Conservation (phyloP, 2,329 filamentous ascomycete species). For the Ciborinia camelliae region DNA sequence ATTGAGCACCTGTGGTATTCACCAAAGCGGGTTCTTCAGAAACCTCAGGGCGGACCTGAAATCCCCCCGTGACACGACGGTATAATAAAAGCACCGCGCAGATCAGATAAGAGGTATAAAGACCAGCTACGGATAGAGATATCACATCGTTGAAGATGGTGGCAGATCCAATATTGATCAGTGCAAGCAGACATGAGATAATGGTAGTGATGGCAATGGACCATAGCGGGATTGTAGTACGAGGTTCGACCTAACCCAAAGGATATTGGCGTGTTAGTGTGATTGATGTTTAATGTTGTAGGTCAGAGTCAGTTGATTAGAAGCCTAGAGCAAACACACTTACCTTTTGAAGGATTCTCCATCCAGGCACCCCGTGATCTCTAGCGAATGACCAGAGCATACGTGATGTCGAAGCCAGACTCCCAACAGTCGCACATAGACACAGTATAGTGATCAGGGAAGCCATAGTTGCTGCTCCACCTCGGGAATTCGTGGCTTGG, state of each 20-base stretch:
- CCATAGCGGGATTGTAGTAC: conserved; percentile 11
- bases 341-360: conserved; percentile 39
- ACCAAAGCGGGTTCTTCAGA: conserved; percentile 1
- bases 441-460: conserved; percentile 42
- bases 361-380: conserved; percentile 44
- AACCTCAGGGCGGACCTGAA: background rate
- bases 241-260: conserved; percentile 8
- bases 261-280: background rate
- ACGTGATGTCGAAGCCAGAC: conserved; percentile 38
- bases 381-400: conserved; percentile 45
- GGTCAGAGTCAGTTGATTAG: no score
- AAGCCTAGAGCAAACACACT: background rate
- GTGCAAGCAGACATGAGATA: conserved; percentile 16
- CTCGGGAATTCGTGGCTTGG: conserved; percentile 45
- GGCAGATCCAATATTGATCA: conserved; percentile 48
- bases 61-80: conserved; percentile 9
- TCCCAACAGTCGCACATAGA: conserved; percentile 40
- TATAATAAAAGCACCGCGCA: conserved; percentile 17
- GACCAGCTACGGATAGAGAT: conserved; percentile 38
- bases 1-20: conserved; percentile 11
- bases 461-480: conserved; percentile 47
- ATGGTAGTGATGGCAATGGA: conserved; percentile 7
- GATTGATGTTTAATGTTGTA: no score
- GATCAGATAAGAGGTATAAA: conserved; percentile 21
- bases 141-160: conserved; percentile 50